A percentile compares a stretch with the other conserved stretches of the same genome.
phyloP scores from a whole-genome alignment of 192 early-diverging fungal species.

The Phycomyces nitens region DNA sequence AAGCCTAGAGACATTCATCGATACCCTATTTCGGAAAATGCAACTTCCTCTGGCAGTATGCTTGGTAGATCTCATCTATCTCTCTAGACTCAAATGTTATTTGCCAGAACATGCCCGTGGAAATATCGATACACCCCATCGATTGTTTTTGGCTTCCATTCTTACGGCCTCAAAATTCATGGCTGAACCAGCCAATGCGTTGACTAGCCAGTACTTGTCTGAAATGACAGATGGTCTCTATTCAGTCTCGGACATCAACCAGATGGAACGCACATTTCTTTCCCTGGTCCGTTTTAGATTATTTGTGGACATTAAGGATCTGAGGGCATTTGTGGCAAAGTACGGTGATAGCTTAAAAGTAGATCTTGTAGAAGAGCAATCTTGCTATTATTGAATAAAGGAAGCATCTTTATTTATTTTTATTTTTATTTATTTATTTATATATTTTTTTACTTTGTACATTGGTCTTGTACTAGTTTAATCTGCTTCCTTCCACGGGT shows the following conservation, averaged over 20 bases:
- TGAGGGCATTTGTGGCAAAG: slow-evolving; percentile 32
- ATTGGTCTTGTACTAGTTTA: slow-evolving; percentile 4
- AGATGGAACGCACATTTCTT: slow-evolving; percentile 52
- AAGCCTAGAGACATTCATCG: slow-evolving; percentile 21
- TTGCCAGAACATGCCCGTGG: slow-evolving; percentile 57
- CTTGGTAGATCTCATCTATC: slow-evolving; percentile 62
- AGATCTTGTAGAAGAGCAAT: slow-evolving; percentile 11
- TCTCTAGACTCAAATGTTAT: slow-evolving; percentile 55
- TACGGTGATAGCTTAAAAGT: slow-evolving; percentile 24
- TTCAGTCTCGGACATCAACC: slow-evolving; percentile 44
- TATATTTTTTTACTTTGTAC: background rate
- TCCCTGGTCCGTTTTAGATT: slow-evolving; percentile 46
- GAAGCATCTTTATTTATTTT: too few relatives aligned
- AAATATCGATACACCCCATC: slow-evolving; percentile 65
- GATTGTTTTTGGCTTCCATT: slow-evolving; percentile 63
- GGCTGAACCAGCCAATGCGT: slow-evolving; percentile 33
- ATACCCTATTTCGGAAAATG: slow-evolving; percentile 9
- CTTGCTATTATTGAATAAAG: too few relatives aligned
- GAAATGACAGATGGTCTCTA: slow-evolving; percentile 49
- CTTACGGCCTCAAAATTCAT: slow-evolving; percentile 63
- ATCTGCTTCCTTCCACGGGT: background rate
- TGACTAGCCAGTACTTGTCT: slow-evolving; percentile 25
- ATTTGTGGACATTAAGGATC: slow-evolving; percentile 43
- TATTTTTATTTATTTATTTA: background rate
- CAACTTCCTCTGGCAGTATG: slow-evolving; percentile 19